Evolutionary conservation across 306 rosid species (phyloP).

Genomic region (Trifolium subterraneum): DNA sequence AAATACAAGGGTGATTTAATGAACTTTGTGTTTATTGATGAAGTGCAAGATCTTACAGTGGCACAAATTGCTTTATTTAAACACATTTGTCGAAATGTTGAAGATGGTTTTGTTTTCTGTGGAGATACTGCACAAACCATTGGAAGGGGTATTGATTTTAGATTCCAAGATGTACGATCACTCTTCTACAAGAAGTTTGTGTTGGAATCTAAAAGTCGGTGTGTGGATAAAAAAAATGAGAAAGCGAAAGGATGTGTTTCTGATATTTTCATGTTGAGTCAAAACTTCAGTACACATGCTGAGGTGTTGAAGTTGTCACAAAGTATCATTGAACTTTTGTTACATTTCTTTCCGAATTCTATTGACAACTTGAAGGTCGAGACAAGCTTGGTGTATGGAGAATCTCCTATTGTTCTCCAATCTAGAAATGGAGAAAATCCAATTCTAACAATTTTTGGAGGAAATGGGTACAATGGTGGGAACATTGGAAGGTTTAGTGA

Average conservation of each 20-base stretch:
- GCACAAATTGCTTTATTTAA: conserved; percentile 67
- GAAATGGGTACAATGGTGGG: conserved; percentile 30
- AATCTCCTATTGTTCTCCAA: conserved; percentile 54
- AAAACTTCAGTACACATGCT: conserved; percentile 66
- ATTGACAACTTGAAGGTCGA: conserved; percentile 63
- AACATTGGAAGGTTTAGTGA: conserved; percentile 56
- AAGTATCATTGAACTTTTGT: conserved; percentile 61
- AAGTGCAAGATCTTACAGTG: conserved; percentile 79
- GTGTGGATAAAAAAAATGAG: conserved; percentile 35
- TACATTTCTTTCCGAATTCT: conserved; percentile 65
- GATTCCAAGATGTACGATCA: conserved; percentile 67
- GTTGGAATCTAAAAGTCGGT: conserved; percentile 32
- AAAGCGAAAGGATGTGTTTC: conserved; percentile 59
- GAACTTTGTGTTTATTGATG: conserved; percentile 71
- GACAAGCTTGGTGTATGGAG: conserved; percentile 60
- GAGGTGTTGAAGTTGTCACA: conserved; percentile 67
- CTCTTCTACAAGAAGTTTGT: conserved; percentile 65
- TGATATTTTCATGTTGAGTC: conserved; percentile 55
- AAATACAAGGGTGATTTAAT: conserved; percentile 57
- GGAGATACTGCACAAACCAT: conserved; percentile 83
- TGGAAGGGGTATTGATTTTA: conserved; percentile 74
- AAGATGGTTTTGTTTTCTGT: conserved; percentile 81
- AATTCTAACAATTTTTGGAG: conserved; percentile 57
- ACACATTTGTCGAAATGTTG: conserved; percentile 63
- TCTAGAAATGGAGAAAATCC: conserved; percentile 51